Base-by-base conservation (phyloP, 148 eudicot species). In the Arbutus unedo region DNA sequence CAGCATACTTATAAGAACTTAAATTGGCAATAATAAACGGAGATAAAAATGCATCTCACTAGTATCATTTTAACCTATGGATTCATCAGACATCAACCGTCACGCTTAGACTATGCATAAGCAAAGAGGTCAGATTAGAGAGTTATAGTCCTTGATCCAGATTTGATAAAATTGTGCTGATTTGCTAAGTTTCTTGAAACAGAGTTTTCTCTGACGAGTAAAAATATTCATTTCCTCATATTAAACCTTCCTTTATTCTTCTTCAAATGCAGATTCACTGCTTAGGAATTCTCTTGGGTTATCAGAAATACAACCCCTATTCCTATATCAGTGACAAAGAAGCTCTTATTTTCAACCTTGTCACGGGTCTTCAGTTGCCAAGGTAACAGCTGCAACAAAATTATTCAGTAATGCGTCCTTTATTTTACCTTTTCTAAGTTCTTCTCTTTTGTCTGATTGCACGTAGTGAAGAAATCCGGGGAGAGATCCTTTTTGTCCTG, bases 401-500 rank as follows among this genome's bases (percentile, higher is more conserved):
- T n/a, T 51, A 67, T 82, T 55, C 50, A 56, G 71, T 77, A 51
- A 59, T 5, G 19, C 59, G 18, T 77, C 25, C 70, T n/a, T 2
- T 73, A 23, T 50, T 25, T 77, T 78, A 57, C 47, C 76, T 23
- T 78, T 67, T 66, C 43, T 23, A 18, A 76, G 18, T 18, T 31
- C 51, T 18, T 31, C 51, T 79, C 60, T 81, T 44, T 71, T 81
- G 67, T 57, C 44, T 55, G 74, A 8, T 10, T 82, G 49, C 55
- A 84, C 89, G 79, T 89, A 96, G 99, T 78, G 99, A 96, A 84
- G 96, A 94, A 76, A 90, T 94, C 79, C 93, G 84, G 84, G 98
- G 99, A 85, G 99, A 96, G 91, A 91, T 93, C 85, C 89, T 94
- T 82, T 96, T 93, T 88, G 91, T 94, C 57, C 83, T 96, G 81